phyloP scores from a whole-genome alignment of 2,329 filamentous ascomycete species.

The Sarocladiaceae sp. region DNA sequence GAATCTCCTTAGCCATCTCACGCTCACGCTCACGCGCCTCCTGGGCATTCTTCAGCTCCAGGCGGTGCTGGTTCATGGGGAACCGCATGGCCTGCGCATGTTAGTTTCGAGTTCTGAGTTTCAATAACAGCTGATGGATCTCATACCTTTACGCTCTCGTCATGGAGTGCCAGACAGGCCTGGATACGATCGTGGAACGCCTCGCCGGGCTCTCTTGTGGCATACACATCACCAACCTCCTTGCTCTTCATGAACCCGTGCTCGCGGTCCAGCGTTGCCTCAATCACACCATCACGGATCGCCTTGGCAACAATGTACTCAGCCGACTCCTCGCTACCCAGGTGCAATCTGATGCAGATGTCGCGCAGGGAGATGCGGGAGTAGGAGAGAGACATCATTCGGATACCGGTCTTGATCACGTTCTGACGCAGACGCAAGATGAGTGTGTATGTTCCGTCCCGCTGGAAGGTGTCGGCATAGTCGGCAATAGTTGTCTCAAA shows the following conservation, averaged over 20 bases:
- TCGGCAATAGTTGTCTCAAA: conserved; percentile 83
- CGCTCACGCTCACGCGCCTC: conserved; percentile 95
- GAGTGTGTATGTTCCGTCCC: conserved; percentile 90
- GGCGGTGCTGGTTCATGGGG: conserved; percentile 96
- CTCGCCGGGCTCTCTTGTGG: conserved; percentile 90
- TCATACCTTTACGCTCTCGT: conserved; percentile 99
- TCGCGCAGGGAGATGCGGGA: conserved; percentile 94
- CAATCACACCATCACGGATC: conserved; percentile 94
- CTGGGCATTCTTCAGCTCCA: conserved; percentile 96
- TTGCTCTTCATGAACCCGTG: conserved; percentile 98
- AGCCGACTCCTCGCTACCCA: conserved; percentile 93
- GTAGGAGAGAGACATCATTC: conserved; percentile 98
- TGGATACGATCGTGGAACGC: conserved; percentile 95
- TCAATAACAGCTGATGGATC: conserved; percentile 29
- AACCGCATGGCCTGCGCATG: conserved; percentile 81
- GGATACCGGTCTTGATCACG: conserved; percentile 98
- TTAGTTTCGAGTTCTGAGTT: conserved; percentile 21
- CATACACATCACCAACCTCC: conserved; percentile 91
- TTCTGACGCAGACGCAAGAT: conserved; percentile 94
- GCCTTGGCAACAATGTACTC: conserved; percentile 99
- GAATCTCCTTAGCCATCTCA: conserved; percentile 97
- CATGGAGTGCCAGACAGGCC: conserved; percentile 84
- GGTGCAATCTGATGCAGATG: conserved; percentile 89
- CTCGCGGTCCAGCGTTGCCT: conserved; percentile 90
- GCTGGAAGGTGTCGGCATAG: conserved; percentile 78